Evolutionary conservation across 371 early-diverging fungal genomes (phyloP).

Genomic region (Lichtheimia ramosa): DNA sequence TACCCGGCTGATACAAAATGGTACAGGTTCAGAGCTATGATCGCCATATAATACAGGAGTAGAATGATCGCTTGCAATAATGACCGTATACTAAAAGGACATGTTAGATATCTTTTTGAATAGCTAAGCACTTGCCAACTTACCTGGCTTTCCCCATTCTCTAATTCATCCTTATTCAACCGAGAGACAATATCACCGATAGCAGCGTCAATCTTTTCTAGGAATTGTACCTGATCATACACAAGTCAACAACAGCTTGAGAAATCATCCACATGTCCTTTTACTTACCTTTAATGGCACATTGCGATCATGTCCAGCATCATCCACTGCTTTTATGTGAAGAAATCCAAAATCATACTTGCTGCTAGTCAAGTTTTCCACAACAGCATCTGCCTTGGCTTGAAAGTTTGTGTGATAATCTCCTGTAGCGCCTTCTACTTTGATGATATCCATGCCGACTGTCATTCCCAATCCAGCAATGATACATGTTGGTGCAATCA

Average conservation of each 20-base stretch:
- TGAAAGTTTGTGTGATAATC: slow-evolving; percentile 47
- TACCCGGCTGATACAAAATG: slow-evolving; percentile 31
- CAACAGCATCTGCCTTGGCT: slow-evolving; percentile 40
- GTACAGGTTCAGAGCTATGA: slow-evolving; percentile 55
- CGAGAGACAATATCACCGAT: slow-evolving; percentile 28
- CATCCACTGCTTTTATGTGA: slow-evolving; percentile 59
- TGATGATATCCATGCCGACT: slow-evolving; percentile 42
- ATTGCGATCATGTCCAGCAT: slow-evolving; percentile 51
- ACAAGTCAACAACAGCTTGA: not conserved
- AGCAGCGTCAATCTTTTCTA: slow-evolving; percentile 48
- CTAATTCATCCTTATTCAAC: slow-evolving; percentile 17
- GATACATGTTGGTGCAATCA: slow-evolving; percentile 60
- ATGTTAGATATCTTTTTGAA: not conserved
- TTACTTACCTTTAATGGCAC: slow-evolving; percentile 31
- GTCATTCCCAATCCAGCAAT: slow-evolving; percentile 56
- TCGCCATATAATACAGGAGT: slow-evolving; percentile 51
- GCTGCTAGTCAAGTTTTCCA: slow-evolving; percentile 13
- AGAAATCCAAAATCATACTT: slow-evolving; percentile 51
- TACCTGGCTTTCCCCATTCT: slow-evolving; percentile 14
- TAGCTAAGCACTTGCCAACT: too few species aligned
- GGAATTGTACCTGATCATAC: slow-evolving; percentile 24
- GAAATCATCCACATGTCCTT: not conserved
- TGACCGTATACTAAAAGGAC: slow-evolving; percentile 30
- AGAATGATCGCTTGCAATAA: slow-evolving; percentile 58
- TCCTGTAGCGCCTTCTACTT: slow-evolving; percentile 53